Percentiles rank a stretch among this genome's conserved stretches.
Evolutionary conservation across 2,329 filamentous ascomycete species (phyloP).

Genomic region (Aureobasidium sp.): DNA sequence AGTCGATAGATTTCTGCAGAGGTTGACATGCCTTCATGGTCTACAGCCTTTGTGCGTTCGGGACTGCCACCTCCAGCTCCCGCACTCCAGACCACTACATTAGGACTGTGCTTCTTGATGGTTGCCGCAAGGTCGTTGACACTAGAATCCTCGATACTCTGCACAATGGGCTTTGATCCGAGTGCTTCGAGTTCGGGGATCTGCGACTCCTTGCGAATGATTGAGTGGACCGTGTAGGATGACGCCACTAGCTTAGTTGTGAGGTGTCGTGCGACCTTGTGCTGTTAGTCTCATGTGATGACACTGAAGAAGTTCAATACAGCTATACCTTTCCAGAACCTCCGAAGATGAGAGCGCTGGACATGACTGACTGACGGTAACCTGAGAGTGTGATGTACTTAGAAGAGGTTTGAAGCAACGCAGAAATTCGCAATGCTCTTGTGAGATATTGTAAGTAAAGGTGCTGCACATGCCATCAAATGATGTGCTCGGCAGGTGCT

Average conservation of each 20-base stretch:
- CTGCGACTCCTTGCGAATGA: constrained; percentile 31
- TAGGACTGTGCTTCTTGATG: constrained; percentile 32
- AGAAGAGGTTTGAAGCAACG: neutral
- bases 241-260: constrained; percentile 25
- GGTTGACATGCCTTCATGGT: constrained; percentile 42
- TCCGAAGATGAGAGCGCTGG: constrained; percentile 28
- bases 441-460: neutral
- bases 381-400: neutral
- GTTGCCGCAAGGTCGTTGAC: constrained; percentile 33
- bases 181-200: constrained; percentile 31
- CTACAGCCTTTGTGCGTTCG: constrained; percentile 52
- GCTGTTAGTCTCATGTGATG: neutral
- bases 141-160: constrained; percentile 36
- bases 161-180: constrained; percentile 38
- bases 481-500: neutral
- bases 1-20: neutral
- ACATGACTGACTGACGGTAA: neutral
- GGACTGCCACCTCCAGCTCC: constrained; percentile 35
- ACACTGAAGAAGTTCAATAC: no score
- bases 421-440: neutral
- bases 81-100: constrained; percentile 28
- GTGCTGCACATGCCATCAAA: neutral
- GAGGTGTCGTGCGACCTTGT: constrained; percentile 29
- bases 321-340: constrained; percentile 25
- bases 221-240: constrained; percentile 27